Evolutionary conservation across 305 asterid species (phyloP).

Genomic region (Fraxinus sp.): DNA sequence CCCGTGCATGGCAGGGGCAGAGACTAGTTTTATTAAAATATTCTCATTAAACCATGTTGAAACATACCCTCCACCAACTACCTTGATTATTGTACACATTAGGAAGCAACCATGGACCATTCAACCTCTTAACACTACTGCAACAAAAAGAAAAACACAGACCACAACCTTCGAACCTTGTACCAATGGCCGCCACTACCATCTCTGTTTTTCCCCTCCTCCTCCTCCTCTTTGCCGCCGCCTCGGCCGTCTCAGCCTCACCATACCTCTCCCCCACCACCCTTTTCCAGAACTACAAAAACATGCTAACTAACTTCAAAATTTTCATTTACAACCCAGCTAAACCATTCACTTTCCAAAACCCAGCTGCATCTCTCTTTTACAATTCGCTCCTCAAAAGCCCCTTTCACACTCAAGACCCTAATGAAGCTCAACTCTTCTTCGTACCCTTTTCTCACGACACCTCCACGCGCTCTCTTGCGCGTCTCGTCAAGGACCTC

Average conservation of each 20-base stretch:
- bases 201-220: slow-evolving; percentile 3
- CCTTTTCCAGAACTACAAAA: slow-evolving; percentile 51
- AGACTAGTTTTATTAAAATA: no score
- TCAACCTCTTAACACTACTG: not conserved
- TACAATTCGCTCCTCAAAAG: slow-evolving; percentile 54
- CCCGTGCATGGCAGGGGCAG: no score
- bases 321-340: slow-evolving; percentile 61
- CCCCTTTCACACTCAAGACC: slow-evolving; percentile 52
- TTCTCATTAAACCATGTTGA: not conserved
- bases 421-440: slow-evolving; percentile 72
- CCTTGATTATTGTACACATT: not conserved
- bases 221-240: not conserved
- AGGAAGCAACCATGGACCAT: not conserved
- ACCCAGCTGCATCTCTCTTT: slow-evolving; percentile 52
- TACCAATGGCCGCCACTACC: slow-evolving; percentile 30
- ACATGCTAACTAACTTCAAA: slow-evolving; percentile 59
- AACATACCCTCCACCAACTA: not conserved
- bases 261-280: slow-evolving; percentile 61
- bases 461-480: slow-evolving; percentile 55
- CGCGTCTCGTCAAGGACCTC: slow-evolving; percentile 57
- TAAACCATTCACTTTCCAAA: slow-evolving; percentile 35
- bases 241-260: slow-evolving; percentile 35
- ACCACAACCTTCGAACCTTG: not conserved
- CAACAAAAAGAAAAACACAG: not conserved
- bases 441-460: slow-evolving; percentile 68